These are phyloP conservation scores for Trametes pubescens DNA, from an alignment of 1,284 basidiomycete species.

Conservation along the genomic window DNA sequence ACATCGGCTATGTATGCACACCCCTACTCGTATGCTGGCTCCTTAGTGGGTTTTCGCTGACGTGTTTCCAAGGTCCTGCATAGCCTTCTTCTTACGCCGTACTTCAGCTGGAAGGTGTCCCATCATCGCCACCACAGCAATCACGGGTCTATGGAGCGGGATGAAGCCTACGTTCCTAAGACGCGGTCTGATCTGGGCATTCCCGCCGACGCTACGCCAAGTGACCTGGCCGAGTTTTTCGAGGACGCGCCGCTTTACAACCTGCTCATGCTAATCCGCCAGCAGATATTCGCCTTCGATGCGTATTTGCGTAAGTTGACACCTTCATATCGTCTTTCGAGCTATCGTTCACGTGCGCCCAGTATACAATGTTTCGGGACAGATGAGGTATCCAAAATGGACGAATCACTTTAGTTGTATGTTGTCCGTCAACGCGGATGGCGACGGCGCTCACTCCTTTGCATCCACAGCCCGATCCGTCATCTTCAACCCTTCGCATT, in stretches of 20 bases:
- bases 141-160: slow-evolving; percentile 55
- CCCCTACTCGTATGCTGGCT: too few species aligned
- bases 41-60: too few species aligned
- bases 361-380: slow-evolving; percentile 70
- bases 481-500: slow-evolving; percentile 58
- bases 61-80: slow-evolving; percentile 40
- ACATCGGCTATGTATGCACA: slow-evolving; percentile 2
- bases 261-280: slow-evolving; percentile 56
- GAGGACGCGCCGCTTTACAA: slow-evolving; percentile 68
- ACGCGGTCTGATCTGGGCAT: slow-evolving; percentile 59
- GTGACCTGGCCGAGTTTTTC: slow-evolving; percentile 61
- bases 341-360: not conserved
- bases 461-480: slow-evolving; percentile 54
- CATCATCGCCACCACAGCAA: slow-evolving; percentile 48
- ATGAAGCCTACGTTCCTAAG: slow-evolving; percentile 67
- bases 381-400: slow-evolving; percentile 70
- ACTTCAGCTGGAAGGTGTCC: slow-evolving; percentile 49
- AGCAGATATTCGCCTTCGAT: slow-evolving; percentile 79
- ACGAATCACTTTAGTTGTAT: slow-evolving; percentile 66
- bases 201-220: slow-evolving; percentile 45
- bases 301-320: slow-evolving; percentile 63
- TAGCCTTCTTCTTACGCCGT: slow-evolving; percentile 44
- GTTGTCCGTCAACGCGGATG: slow-evolving; percentile 20
- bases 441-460: not conserved
- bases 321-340: not conserved